A percentile compares a stretch with the other conserved stretches of the same genome.
phyloP scores from a whole-genome alignment of 2,329 filamentous ascomycete species.

The Diaporthe amygdali region DNA sequence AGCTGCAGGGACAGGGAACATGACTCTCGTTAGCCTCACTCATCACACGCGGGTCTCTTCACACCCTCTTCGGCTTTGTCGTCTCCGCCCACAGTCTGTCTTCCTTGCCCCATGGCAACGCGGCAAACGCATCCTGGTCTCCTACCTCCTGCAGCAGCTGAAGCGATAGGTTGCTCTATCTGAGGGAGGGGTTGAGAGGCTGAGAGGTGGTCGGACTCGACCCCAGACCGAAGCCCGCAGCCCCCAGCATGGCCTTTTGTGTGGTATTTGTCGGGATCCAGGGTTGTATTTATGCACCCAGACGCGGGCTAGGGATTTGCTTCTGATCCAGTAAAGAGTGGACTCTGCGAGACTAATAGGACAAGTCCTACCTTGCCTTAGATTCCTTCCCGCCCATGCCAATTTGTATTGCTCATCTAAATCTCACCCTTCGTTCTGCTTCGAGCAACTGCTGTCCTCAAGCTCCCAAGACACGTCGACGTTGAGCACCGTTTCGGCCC shows the following conservation, averaged over 20 bases:
- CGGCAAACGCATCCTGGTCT: background rate
- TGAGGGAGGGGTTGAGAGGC: background rate
- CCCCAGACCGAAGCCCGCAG: background rate
- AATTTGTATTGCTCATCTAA: background rate
- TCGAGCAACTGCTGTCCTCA: background rate
- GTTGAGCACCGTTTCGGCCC: background rate
- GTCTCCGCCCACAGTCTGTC: background rate
- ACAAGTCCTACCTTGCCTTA: background rate
- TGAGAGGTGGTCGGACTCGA: background rate
- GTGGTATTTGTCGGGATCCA: background rate
- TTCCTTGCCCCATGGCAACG: background rate
- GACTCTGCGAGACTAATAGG: background rate
- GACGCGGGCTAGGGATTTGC: background rate
- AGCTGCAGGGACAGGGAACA: constrained; percentile 6
- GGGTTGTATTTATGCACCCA: background rate
- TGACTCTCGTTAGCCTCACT: background rate
- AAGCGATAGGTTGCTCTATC: background rate
- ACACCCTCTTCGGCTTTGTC: background rate
- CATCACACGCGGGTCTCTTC: background rate
- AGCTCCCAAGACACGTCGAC: background rate
- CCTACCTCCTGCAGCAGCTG: background rate
- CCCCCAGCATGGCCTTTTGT: background rate
- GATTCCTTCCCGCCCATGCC: background rate
- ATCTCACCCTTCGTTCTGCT: background rate
- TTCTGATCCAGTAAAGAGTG: background rate